A percentile compares a stretch with the other conserved stretches of the same genome.
phyloP scores from a whole-genome alignment of 768 basidiomycete genomes.

The Lactifluus echinatus region DNA sequence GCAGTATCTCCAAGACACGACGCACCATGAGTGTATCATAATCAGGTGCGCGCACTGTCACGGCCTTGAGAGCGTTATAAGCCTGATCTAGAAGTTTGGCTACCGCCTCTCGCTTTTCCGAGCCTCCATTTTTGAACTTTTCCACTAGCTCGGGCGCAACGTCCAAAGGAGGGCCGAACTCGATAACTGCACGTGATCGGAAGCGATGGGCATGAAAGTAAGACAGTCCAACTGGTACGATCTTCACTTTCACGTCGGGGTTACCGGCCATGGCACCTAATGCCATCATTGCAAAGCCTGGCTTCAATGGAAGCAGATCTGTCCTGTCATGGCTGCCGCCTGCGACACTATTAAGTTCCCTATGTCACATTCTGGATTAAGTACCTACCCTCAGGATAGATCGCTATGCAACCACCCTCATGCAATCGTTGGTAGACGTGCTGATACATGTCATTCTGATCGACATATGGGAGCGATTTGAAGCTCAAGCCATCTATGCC shows the following conservation, averaged over 20 bases:
- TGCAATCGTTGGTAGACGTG: constrained; percentile 83
- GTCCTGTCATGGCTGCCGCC: constrained; percentile 98
- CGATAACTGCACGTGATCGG: constrained; percentile 93
- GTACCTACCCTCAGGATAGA: constrained; percentile 88
- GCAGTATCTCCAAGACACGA: constrained; percentile 1
- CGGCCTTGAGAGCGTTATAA: constrained; percentile 89
- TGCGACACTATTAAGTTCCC: constrained; percentile 26
- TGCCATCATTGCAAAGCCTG: constrained; percentile 97
- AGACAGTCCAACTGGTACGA: constrained; percentile 55
- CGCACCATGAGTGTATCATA: constrained; percentile 95
- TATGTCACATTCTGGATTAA: constrained; percentile 8
- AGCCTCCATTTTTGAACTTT: constrained; percentile 85
- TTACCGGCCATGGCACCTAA: constrained; percentile 94
- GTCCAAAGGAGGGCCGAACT: constrained; percentile 86
- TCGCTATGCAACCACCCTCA: constrained; percentile 86
- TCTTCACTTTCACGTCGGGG: constrained; percentile 78
- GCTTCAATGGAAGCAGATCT: constrained; percentile 92
- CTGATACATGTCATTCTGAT: constrained; percentile 93
- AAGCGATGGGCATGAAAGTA: constrained; percentile 50
- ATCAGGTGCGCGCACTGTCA: constrained; percentile 92
- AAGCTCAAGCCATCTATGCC: constrained; percentile 64
- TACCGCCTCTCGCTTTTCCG: constrained; percentile 84
- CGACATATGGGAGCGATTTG: constrained; percentile 80
- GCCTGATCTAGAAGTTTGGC: constrained; percentile 81
- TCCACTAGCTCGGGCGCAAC: constrained; percentile 79